Conservation (phyloP, 2,329 filamentous ascomycete genomes). For the Lasiodiplodia hormozganensis region DNA sequence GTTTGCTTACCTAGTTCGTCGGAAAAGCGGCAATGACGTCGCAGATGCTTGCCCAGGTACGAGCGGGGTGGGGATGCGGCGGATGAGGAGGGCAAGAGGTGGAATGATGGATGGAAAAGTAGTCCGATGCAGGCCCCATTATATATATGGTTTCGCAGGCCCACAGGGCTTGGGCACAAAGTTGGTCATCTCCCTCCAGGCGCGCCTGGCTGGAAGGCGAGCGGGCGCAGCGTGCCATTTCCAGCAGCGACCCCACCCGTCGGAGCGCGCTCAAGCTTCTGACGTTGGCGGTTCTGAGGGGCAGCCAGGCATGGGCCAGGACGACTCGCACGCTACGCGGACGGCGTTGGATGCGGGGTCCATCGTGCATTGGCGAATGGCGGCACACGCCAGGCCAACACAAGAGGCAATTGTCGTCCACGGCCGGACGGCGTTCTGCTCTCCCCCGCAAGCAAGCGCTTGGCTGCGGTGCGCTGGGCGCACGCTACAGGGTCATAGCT, state of each 20-base stretch:
- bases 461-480: slow-evolving; percentile 3
- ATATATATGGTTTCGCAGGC: slow-evolving; percentile 16
- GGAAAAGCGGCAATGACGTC: slow-evolving; percentile 16
- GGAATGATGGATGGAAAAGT: slow-evolving; percentile 9
- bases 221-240: not conserved
- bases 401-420: slow-evolving; percentile 1
- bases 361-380: slow-evolving; percentile 25
- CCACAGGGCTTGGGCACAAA: slow-evolving; percentile 17
- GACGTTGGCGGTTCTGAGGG: slow-evolving; percentile 19
- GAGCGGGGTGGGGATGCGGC: slow-evolving; percentile 12
- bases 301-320: slow-evolving; percentile 12
- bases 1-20: slow-evolving; percentile 20
- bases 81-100: not conserved
- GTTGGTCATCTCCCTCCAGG: slow-evolving; percentile 10
- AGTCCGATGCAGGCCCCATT: slow-evolving; percentile 14
- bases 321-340: slow-evolving; percentile 16
- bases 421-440: not conserved
- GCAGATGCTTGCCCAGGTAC: slow-evolving; percentile 17
- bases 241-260: slow-evolving; percentile 19
- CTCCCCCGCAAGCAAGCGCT: slow-evolving; percentile 21
- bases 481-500: slow-evolving; percentile 1
- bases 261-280: slow-evolving; percentile 19
- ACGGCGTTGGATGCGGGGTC: slow-evolving; percentile 17
- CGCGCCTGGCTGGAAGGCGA: not conserved
- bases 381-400: not conserved